Conservation (phyloP, 345 rosid species). For the Hirschfeldia incana region DNA sequence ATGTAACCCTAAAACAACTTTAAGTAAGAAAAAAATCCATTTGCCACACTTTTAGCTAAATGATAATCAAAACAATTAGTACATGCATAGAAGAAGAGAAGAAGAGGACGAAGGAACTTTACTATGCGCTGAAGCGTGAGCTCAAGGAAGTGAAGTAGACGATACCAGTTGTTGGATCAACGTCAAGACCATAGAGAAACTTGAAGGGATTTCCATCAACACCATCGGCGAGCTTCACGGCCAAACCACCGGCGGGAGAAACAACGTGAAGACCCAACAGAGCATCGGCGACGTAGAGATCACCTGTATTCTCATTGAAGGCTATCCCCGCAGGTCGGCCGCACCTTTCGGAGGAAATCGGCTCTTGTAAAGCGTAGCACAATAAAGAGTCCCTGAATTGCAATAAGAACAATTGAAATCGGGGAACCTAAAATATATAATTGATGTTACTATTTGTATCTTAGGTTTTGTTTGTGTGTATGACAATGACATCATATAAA, state of each 20-base stretch:
- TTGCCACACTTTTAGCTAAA: background rate
- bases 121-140: conserved; percentile 29
- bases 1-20: background rate
- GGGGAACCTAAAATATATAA: background rate
- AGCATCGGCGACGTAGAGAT: conserved; percentile 51
- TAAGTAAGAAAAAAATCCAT: background rate
- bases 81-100: background rate
- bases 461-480: background rate
- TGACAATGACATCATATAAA: background rate
- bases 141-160: conserved; percentile 51
- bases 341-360: background rate
- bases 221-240: conserved; percentile 37
- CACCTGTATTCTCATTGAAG: conserved; percentile 33
- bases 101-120: background rate
- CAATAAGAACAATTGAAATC: background rate
- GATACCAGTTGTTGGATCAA: conserved; percentile 39
- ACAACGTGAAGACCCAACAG: conserved; percentile 43
- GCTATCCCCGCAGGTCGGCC: conserved; percentile 51
- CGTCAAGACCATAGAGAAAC: conserved; percentile 43
- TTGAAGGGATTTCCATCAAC: conserved; percentile 31
- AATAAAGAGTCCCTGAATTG: conserved; percentile 21
- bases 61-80: background rate
- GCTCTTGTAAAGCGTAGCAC: conserved; percentile 31
- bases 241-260: conserved; percentile 45
- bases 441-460: background rate